Evolutionary conservation across 78 protist genomes (phyloP).

Genomic region (Monocercomonoides exilis): DNA sequence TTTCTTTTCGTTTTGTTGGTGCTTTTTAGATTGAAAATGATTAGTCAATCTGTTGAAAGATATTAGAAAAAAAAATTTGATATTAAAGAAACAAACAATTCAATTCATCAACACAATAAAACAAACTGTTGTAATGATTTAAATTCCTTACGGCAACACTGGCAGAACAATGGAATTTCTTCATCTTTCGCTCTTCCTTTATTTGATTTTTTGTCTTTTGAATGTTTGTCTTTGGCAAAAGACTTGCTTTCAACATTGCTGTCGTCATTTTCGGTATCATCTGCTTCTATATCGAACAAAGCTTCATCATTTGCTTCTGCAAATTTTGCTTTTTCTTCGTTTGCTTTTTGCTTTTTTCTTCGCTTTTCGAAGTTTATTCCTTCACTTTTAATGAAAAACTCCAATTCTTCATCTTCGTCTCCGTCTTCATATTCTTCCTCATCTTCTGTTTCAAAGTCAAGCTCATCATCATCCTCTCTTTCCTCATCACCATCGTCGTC

Average conservation of each 20-base stretch:
- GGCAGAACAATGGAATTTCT: too few species aligned
- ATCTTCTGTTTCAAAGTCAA: background rate
- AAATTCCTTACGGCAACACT: too few species aligned
- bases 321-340: background rate
- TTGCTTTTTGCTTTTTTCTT: background rate
- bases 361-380: background rate
- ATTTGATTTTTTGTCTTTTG: too few species aligned
- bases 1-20: background rate
- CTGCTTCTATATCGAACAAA: background rate
- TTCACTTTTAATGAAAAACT: background rate
- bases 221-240: too few species aligned
- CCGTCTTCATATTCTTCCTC: background rate
- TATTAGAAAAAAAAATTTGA: background rate
- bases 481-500: background rate
- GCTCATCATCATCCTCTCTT: background rate
- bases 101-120: background rate
- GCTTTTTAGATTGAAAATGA: background rate
- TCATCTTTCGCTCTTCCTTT: too few species aligned
- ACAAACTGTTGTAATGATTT: too few species aligned
- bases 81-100: background rate
- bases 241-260: background rate
- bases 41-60: background rate
- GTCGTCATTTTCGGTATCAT: background rate
- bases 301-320: background rate
- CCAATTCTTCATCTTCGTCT: background rate